Conservation (phyloP, 257 asterid species). For the Penstemon barbatus region DNA sequence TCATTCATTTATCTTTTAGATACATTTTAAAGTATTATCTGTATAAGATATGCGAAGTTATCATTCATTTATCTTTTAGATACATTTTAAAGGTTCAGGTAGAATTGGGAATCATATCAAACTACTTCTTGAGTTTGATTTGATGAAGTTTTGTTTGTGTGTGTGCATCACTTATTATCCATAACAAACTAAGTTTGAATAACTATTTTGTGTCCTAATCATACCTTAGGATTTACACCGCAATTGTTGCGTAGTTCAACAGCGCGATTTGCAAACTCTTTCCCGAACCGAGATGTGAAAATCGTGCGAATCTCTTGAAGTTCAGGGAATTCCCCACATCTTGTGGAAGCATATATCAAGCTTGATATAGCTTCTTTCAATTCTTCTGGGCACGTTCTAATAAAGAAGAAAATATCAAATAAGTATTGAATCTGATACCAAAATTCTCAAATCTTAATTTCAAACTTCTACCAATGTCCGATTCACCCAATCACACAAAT, state of each 20-base stretch:
- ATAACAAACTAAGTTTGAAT: too few species aligned
- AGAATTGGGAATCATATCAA: too few species aligned
- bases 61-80: too few species aligned
- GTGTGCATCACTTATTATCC: too few species aligned
- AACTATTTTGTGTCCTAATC: neutral
- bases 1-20: too few species aligned
- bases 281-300: slow-evolving; percentile 59
- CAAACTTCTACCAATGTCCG: too few species aligned
- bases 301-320: slow-evolving; percentile 68
- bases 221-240: slow-evolving; percentile 80
- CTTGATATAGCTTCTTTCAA: slow-evolving; percentile 65
- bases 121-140: too few species aligned
- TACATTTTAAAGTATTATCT: slow-evolving; percentile 41
- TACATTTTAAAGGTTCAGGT: too few species aligned
- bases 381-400: slow-evolving; percentile 81
- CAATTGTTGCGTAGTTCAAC: slow-evolving; percentile 77
- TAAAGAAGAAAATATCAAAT: neutral
- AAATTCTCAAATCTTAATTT: neutral
- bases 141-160: too few species aligned
- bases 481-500: too few species aligned
- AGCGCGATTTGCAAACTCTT: slow-evolving; percentile 66
- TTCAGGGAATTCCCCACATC: slow-evolving; percentile 96
- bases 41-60: neutral
- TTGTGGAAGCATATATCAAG: slow-evolving; percentile 69
- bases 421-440: neutral